phyloP scores from a whole-genome alignment of 2,329 filamentous ascomycete genomes.

The Alternaria viburni region DNA sequence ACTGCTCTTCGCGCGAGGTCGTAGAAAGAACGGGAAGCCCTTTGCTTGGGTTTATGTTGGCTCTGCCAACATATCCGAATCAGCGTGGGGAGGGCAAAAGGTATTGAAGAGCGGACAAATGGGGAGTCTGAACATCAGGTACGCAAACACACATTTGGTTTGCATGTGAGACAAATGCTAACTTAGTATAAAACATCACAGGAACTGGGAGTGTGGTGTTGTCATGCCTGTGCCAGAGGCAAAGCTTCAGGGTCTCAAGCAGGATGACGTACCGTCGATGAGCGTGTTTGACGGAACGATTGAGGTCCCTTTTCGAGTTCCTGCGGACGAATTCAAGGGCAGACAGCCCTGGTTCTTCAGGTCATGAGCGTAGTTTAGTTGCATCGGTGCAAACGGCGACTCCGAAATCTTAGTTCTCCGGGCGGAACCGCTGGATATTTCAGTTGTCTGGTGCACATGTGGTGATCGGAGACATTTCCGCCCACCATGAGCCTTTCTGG shows the following conservation, averaged over 20 bases:
- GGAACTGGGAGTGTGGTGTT: constrained; percentile 97
- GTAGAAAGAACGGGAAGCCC: constrained; percentile 37
- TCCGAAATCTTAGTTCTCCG: not conserved
- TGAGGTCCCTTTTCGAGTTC: constrained; percentile 69
- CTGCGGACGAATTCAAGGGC: constrained; percentile 59
- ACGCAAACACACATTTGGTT: not conserved
- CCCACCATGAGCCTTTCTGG: not conserved
- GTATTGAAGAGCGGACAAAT: constrained; percentile 70
- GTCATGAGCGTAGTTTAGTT: constrained; percentile 2
- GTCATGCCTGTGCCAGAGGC: constrained; percentile 64
- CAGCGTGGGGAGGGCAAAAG: constrained; percentile 85
- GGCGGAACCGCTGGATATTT: not conserved
- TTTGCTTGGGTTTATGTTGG: constrained; percentile 83
- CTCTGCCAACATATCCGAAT: constrained; percentile 90
- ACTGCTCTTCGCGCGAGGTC: constrained; percentile 54
- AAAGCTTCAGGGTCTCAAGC: constrained; percentile 15
- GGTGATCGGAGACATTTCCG: not conserved
- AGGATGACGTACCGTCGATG: constrained; percentile 42
- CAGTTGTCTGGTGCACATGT: not conserved
- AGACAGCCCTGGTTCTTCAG: constrained; percentile 55
- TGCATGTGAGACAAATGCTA: not conserved
- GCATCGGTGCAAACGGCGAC: not conserved
- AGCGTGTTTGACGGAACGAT: constrained; percentile 62
- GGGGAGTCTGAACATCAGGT: constrained; percentile 69
- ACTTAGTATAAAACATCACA: constrained; percentile 29